These are phyloP conservation scores for Naganishia friedmannii DNA, from an alignment of 768 basidiomycete genomes.

Conservation along the genomic window DNA sequence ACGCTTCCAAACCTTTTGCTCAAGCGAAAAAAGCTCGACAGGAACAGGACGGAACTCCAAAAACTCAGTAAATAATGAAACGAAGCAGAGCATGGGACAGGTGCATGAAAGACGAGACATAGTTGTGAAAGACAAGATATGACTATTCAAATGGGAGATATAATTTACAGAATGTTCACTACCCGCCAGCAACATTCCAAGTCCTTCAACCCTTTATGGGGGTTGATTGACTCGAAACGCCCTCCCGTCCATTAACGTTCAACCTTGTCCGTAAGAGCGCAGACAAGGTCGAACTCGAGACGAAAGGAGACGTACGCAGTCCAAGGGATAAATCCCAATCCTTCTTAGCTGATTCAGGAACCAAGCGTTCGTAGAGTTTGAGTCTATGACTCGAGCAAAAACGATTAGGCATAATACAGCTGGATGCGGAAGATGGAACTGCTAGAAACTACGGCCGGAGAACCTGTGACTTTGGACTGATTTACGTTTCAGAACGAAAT, in stretches of 20 bases:
- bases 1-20: no score
- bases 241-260: conserved; percentile 12
- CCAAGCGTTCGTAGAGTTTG: conserved; percentile 25
- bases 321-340: conserved; percentile 1
- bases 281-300: conserved; percentile 13
- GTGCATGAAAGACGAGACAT: background rate
- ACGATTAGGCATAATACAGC: conserved; percentile 27
- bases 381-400: conserved; percentile 19
- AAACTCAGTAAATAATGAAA: background rate
- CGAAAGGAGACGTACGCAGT: conserved; percentile 15
- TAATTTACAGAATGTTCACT: background rate
- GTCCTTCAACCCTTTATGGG: background rate
- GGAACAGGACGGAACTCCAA: background rate
- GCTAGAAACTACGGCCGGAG: background rate
- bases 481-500: background rate
- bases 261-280: conserved; percentile 9
- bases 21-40: no score
- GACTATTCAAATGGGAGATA: background rate
- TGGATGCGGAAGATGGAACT: background rate
- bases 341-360: conserved; percentile 27
- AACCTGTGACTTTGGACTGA: conserved; percentile 6
- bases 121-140: no score
- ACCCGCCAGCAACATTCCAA: conserved; percentile 26
- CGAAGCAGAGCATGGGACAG: background rate
- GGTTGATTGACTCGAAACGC: conserved; percentile 1